phyloP scores from a whole-genome alignment of 1,284 basidiomycete genomes.

The Volvariella surrecta region DNA sequence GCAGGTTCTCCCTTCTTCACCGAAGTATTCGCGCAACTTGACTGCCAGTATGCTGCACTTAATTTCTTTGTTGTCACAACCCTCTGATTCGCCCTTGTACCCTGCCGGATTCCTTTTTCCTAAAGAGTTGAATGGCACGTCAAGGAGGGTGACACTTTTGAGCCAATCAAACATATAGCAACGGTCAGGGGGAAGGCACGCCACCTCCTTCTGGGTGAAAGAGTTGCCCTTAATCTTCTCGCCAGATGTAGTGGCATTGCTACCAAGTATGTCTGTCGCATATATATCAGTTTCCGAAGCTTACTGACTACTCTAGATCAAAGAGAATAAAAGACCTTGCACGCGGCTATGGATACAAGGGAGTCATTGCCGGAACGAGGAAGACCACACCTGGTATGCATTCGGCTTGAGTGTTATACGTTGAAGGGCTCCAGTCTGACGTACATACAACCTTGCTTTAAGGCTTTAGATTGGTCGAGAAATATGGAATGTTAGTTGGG shows the following conservation, averaged over 20 bases:
- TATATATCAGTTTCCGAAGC: background rate
- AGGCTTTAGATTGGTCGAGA: constrained; percentile 95
- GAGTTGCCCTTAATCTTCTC: constrained; percentile 90
- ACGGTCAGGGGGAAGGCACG: constrained; percentile 88
- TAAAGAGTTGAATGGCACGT: constrained; percentile 89
- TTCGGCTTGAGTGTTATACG: constrained; percentile 1
- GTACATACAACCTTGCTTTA: constrained; percentile 4
- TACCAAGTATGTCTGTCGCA: constrained; percentile 52
- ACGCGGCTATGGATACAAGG: constrained; percentile 71
- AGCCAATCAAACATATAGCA: constrained; percentile 83
- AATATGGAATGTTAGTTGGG: constrained; percentile 98
- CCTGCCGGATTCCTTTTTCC: constrained; percentile 2
- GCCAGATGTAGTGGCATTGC: constrained; percentile 97
- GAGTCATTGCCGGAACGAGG: constrained; percentile 90
- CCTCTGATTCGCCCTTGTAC: background rate
- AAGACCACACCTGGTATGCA: constrained; percentile 90
- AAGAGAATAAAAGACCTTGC: constrained; percentile 79
- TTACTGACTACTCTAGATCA: constrained; percentile 42
- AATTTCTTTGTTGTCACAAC: background rate
- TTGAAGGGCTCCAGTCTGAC: no score
- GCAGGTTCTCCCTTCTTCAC: constrained; percentile 96
- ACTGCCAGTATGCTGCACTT: constrained; percentile 67
- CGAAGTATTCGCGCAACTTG: constrained; percentile 87
- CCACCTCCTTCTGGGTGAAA: constrained; percentile 87
- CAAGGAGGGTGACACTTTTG: constrained; percentile 74